Percentiles rank a stretch among this genome's conserved stretches.
Evolutionary conservation across 73 alveolate species (phyloP).

Genomic region (Symbiodinium pilosum): DNA sequence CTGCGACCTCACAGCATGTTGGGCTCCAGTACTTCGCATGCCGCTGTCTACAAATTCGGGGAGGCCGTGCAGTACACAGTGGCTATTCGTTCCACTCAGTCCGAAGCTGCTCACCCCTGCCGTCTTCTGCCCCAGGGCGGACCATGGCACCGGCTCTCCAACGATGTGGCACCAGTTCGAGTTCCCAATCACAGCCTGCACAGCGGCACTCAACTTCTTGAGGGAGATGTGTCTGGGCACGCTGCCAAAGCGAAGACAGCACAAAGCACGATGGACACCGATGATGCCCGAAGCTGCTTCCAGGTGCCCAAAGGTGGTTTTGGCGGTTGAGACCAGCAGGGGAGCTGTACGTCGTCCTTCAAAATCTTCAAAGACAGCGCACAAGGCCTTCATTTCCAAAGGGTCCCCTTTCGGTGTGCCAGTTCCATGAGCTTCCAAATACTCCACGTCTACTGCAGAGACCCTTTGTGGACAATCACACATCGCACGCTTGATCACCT

Average conservation of each 20-base stretch:
- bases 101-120: constrained; percentile 54
- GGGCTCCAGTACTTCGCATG: too few species aligned
- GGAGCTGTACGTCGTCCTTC: neutral
- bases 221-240: constrained; percentile 7
- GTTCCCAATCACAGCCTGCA: neutral
- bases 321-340: neutral
- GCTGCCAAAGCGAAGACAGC: neutral
- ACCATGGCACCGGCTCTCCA: neutral
- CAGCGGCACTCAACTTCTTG: neutral
- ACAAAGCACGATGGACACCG: neutral
- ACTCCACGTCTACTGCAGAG: neutral
- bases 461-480: neutral
- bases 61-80: neutral
- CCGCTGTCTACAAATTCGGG: too few species aligned
- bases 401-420: constrained; percentile 57
- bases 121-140: neutral
- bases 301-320: constrained; percentile 38
- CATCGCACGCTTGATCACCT: constrained; percentile 2
- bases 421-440: constrained; percentile 49
- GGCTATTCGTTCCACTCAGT: constrained; percentile 23
- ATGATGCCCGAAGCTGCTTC: constrained; percentile 36
- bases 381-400: neutral
- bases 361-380: constrained; percentile 22
- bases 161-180: neutral
- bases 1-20: too few species aligned